Evolutionary conservation across 148 eudicot genomes (phyloP).

Genomic region (Rheum nobile): DNA sequence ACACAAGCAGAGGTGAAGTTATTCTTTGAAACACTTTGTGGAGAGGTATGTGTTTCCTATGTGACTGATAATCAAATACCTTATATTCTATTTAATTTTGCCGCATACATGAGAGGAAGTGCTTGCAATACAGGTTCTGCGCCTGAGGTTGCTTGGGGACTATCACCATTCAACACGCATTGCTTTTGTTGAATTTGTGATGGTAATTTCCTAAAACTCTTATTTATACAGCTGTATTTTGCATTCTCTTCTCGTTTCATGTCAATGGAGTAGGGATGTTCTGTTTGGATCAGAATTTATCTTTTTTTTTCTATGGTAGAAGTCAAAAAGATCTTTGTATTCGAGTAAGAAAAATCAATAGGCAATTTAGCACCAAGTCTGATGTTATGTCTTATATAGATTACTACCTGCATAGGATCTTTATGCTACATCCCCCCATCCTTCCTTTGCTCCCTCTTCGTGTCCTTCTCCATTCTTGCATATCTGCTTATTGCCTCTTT

Average conservation of each 20-base stretch:
- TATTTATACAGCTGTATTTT: neutral
- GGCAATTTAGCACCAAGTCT: neutral
- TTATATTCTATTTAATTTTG: neutral
- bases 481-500: neutral
- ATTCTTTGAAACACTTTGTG: conserved; percentile 83
- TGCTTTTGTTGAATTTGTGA: conserved; percentile 10
- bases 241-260: neutral
- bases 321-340: neutral
- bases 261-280: neutral
- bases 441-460: neutral
- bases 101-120: neutral
- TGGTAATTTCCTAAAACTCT: conserved; percentile 6
- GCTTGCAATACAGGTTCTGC: conserved; percentile 2
- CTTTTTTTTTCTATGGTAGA: neutral
- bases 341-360: neutral
- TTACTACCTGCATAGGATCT: neutral
- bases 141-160: conserved; percentile 10
- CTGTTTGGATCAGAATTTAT: neutral
- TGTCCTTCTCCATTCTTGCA: neutral
- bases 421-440: neutral
- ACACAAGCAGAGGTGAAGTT: conserved; percentile 78
- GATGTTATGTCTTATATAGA: neutral
- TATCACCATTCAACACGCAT: conserved; percentile 11
- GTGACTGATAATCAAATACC: neutral
- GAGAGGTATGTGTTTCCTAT: conserved; percentile 58